Conservation (phyloP, 306 rosid genomes). For the Coriaria nepalensis region DNA sequence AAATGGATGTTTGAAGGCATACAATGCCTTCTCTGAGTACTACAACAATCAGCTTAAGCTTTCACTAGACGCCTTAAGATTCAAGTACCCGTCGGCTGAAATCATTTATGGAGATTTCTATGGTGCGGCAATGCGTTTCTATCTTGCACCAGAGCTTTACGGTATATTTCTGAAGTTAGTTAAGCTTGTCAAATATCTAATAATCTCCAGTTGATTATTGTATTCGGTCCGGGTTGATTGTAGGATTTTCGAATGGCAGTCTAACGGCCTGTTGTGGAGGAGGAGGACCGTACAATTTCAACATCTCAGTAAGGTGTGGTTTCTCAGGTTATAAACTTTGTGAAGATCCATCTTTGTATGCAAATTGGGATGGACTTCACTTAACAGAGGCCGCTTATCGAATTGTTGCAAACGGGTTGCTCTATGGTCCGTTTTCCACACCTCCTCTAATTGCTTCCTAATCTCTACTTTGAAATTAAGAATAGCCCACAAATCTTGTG, state of each 20-base stretch:
- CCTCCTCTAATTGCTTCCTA: too few species aligned
- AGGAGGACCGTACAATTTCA: constrained; percentile 21
- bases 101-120: constrained; percentile 41
- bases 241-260: constrained; percentile 22
- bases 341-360: constrained; percentile 32
- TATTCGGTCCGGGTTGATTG: constrained; percentile 1
- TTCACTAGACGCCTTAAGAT: constrained; percentile 17
- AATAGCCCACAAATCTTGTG: too few species aligned
- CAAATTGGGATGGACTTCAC: constrained; percentile 33
- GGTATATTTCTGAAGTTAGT: too few species aligned
- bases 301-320: constrained; percentile 10
- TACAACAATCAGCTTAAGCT: constrained; percentile 26
- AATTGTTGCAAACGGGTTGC: constrained; percentile 11
- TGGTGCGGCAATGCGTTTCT: constrained; percentile 23
- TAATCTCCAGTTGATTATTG: too few species aligned
- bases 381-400: constrained; percentile 15
- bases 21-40: constrained; percentile 26
- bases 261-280: constrained; percentile 22
- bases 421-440: constrained; percentile 13
- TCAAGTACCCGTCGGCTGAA: constrained; percentile 15
- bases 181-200: too few species aligned
- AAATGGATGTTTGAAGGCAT: constrained; percentile 35
- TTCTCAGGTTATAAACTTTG: constrained; percentile 8
- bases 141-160: constrained; percentile 22
- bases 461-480: too few species aligned